Conservation (phyloP, 805 yeast genomes). For the Cyberlindnera misumaiensis region DNA sequence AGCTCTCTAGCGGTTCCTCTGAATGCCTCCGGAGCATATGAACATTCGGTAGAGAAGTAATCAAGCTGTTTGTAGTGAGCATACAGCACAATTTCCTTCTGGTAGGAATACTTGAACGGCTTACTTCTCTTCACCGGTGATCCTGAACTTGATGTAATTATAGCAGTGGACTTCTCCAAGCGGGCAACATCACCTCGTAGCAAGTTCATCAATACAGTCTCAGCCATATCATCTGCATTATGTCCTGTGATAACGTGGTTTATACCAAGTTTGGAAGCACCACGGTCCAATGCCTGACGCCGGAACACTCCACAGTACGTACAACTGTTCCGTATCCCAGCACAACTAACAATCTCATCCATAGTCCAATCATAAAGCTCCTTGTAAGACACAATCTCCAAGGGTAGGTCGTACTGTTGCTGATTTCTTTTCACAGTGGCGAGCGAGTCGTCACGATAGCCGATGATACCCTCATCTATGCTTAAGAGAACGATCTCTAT, state of each 20-base stretch:
- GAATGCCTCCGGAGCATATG: constrained; percentile 98
- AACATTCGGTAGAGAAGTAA: constrained; percentile 94
- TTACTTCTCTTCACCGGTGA: constrained; percentile 91
- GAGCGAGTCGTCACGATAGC: constrained; percentile 93
- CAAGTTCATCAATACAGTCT: constrained; percentile 91
- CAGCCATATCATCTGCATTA: constrained; percentile 99
- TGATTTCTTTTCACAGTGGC: constrained; percentile 96
- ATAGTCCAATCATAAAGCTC: constrained; percentile 95
- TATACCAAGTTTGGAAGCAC: constrained; percentile 81
- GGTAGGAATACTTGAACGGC: constrained; percentile 93
- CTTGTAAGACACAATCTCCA: constrained; percentile 76
- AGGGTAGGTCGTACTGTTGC: constrained; percentile 71
- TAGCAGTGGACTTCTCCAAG: constrained; percentile 78
- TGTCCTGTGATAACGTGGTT: constrained; percentile 96
- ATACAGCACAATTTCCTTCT: constrained; percentile 93
- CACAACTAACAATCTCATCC: constrained; percentile 95
- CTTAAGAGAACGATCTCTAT: constrained; percentile 76
- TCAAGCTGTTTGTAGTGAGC: constrained; percentile 95
- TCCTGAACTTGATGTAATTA: constrained; percentile 74
- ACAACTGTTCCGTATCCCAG: constrained; percentile 90
- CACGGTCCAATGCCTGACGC: constrained; percentile 94
- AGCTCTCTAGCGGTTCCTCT: constrained; percentile 94
- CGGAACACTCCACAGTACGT: constrained; percentile 97
- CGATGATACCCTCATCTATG: constrained; percentile 95
- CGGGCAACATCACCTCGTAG: constrained; percentile 95